Conservation (phyloP, 2,329 filamentous ascomycete species). For the Hymenoscyphus repandus region DNA sequence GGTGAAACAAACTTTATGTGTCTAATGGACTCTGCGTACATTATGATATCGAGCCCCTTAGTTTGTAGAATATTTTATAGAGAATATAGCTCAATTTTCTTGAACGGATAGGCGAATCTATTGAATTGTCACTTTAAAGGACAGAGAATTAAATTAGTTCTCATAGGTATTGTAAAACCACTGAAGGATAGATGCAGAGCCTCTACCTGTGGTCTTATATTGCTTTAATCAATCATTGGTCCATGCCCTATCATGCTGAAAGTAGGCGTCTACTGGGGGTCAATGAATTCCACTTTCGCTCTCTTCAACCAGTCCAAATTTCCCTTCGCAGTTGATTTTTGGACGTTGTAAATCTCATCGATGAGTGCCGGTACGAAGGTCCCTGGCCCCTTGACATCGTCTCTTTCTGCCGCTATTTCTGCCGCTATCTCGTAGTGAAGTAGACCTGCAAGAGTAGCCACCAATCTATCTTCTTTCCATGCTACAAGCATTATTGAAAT, state of each 20-base stretch:
- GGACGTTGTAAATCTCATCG: constrained; percentile 57
- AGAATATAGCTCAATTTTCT: too few relatives aligned
- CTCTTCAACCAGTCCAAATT: constrained; percentile 47
- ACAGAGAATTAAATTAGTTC: too few relatives aligned
- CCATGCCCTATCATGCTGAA: background rate
- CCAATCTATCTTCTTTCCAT: constrained; percentile 56
- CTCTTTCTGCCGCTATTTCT: constrained; percentile 58
- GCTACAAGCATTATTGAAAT: constrained; percentile 71
- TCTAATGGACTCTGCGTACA: too few relatives aligned
- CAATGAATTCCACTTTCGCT: constrained; percentile 43
- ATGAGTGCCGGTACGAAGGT: constrained; percentile 83
- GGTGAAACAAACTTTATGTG: too few relatives aligned
- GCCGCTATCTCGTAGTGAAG: constrained; percentile 70
- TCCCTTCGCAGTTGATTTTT: constrained; percentile 43
- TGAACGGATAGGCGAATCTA: too few relatives aligned
- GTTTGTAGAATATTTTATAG: too few relatives aligned
- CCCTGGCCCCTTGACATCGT: constrained; percentile 71
- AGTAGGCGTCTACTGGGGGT: constrained; percentile 2
- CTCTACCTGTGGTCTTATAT: too few relatives aligned
- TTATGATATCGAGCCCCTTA: too few relatives aligned
- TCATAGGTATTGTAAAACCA: too few relatives aligned
- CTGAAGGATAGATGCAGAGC: too few relatives aligned
- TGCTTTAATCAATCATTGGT: background rate
- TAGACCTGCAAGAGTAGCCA: constrained; percentile 67
- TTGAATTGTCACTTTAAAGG: too few relatives aligned